Conservation (phyloP, 371 early-diverging fungal species). For the Vittaforma corneae region DNA sequence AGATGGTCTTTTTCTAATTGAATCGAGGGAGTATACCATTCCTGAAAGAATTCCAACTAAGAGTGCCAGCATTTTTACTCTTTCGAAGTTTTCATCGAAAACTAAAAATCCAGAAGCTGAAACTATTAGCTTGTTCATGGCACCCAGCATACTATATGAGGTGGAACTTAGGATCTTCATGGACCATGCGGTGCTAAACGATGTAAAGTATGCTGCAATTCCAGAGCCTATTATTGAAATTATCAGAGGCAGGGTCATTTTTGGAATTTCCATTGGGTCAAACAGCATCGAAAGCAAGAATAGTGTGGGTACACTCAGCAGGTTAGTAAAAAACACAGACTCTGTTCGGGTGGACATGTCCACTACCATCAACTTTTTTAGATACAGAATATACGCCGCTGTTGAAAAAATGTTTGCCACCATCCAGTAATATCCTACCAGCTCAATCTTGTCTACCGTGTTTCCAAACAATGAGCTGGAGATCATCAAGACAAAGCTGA, state of each 20-base stretch:
- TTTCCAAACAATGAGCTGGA: conserved; percentile 80
- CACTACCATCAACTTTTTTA: conserved; percentile 71
- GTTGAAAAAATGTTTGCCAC: conserved; percentile 74
- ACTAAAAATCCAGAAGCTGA: conserved; percentile 76
- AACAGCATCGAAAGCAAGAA: conserved; percentile 65
- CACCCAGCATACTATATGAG: conserved; percentile 92
- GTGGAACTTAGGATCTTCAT: conserved; percentile 82
- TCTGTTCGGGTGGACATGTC: conserved; percentile 77
- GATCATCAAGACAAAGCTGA: conserved; percentile 77
- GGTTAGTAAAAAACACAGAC: conserved; percentile 84
- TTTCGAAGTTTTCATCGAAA: conserved; percentile 32
- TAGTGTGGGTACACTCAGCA: conserved; percentile 73
- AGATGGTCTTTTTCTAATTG: conserved; percentile 6
- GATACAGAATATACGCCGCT: conserved; percentile 72
- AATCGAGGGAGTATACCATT: conserved; percentile 33
- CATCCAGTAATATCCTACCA: conserved; percentile 78
- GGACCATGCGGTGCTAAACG: conserved; percentile 72
- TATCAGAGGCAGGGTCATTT: conserved; percentile 34
- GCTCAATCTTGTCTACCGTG: conserved; percentile 61
- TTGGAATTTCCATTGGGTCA: conserved; percentile 57
- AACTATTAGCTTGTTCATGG: conserved; percentile 88
- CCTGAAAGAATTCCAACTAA: conserved; percentile 31
- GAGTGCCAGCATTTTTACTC: conserved; percentile 28
- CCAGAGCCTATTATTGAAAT: conserved; percentile 71
- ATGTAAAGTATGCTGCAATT: conserved; percentile 75